Conservation (phyloP, 2,329 filamentous ascomycete species). For the Cytospora chrysosperma region DNA sequence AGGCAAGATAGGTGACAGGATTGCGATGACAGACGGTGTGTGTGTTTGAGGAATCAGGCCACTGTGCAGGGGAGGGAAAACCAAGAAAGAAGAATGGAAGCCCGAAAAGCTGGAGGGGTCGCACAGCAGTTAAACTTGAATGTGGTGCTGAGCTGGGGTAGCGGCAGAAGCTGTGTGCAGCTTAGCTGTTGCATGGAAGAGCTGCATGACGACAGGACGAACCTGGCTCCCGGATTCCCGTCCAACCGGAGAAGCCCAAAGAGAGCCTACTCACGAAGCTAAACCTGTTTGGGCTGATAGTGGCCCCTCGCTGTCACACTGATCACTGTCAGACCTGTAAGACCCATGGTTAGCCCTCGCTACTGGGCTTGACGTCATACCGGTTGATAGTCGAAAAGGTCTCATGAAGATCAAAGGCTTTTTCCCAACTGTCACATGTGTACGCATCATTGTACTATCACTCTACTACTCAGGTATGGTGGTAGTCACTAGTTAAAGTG, state of each 20-base stretch:
- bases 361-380: slow-evolving; percentile 7
- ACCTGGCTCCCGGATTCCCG: slow-evolving; percentile 3
- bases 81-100: not conserved
- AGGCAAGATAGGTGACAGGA: not conserved
- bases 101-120: not conserved
- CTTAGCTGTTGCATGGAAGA: not conserved
- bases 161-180: not conserved
- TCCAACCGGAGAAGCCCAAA: slow-evolving; percentile 9
- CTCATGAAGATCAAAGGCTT: not conserved
- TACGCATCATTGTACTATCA: not conserved
- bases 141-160: not conserved
- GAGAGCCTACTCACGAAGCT: not conserved
- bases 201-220: slow-evolving; percentile 14
- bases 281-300: not conserved
- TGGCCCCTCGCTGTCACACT: not conserved
- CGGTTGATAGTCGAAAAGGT: not conserved
- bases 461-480: not conserved
- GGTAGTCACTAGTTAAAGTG: not conserved
- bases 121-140: not conserved
- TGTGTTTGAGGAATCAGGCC: not conserved
- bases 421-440: not conserved
- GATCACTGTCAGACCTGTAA: not conserved
- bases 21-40: not conserved
- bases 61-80: not conserved
- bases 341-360: not conserved